These are phyloP conservation scores for Cordyceps pruinosa DNA, from an alignment of 2,329 filamentous ascomycete genomes.

Conservation along the genomic window DNA sequence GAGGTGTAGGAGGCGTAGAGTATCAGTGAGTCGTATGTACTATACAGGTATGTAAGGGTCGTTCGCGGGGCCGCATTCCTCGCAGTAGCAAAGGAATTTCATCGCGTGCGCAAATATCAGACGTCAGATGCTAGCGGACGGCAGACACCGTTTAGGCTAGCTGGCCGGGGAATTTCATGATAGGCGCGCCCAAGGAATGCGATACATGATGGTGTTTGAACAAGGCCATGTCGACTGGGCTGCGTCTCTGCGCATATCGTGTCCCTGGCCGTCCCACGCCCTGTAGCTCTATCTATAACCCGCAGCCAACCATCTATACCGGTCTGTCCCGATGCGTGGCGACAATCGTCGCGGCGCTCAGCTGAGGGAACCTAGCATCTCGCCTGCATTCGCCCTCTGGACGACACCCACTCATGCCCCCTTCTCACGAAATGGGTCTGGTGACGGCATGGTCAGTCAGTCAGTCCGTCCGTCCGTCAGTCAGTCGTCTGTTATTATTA, in stretches of 20 bases:
- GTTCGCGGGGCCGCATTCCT: neutral
- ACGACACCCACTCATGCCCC: conserved; percentile 4
- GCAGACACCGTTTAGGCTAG: neutral
- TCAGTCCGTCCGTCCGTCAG: conserved; percentile 1
- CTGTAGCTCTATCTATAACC: neutral
- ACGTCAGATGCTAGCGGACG: neutral
- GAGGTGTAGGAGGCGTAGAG: neutral
- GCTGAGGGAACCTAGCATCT: neutral
- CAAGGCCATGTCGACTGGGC: neutral
- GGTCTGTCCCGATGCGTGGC: neutral
- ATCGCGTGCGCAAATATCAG: neutral
- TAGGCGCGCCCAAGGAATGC: neutral
- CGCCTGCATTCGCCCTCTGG: neutral
- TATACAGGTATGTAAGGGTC: neutral
- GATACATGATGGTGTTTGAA: neutral
- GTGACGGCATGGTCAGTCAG: conserved; percentile 11
- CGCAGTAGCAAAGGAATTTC: neutral
- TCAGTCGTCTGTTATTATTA: neutral
- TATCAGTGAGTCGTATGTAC: neutral
- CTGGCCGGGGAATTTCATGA: neutral
- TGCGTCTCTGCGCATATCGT: neutral
- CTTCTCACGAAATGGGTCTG: conserved; percentile 6
- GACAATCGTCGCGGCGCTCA: neutral
- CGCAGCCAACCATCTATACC: conserved; percentile 2
- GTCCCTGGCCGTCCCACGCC: neutral